Evolutionary conservation across 2,329 filamentous ascomycete genomes (phyloP).

Genomic region (Hypoxylon sp.): DNA sequence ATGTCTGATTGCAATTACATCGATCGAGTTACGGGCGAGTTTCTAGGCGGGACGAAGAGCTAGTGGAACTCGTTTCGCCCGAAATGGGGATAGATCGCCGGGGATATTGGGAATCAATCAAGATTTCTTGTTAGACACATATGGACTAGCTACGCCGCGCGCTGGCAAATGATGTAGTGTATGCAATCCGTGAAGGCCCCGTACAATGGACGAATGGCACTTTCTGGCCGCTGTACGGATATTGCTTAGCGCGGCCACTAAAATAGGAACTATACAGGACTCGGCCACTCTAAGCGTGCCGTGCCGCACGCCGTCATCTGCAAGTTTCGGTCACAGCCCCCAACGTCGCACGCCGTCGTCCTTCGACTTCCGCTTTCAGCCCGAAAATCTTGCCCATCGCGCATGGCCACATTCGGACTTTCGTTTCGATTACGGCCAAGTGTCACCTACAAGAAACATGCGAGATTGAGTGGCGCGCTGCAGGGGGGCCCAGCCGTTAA

Average conservation of each 20-base stretch:
- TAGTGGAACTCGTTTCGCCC: not conserved
- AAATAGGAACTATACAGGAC: not conserved
- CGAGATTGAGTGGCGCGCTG: conserved; percentile 21
- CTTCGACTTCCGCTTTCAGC: conserved; percentile 11
- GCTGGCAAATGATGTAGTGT: conserved; percentile 1
- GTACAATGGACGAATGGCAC: conserved; percentile 10
- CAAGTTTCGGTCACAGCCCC: conserved; percentile 8
- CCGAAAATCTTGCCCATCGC: not conserved
- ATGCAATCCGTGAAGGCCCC: not conserved
- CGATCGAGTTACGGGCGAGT: not conserved
- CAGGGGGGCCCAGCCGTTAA: conserved; percentile 4
- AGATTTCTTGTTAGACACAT: conserved; percentile 7
- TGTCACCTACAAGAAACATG: conserved; percentile 26
- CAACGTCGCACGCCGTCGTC: conserved; percentile 11
- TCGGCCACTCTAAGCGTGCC: not conserved
- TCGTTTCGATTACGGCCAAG: conserved; percentile 4
- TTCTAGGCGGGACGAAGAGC: not conserved
- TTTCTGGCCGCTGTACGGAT: conserved; percentile 1
- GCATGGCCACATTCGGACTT: conserved; percentile 9
- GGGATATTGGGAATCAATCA: conserved; percentile 7
- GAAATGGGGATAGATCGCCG: not conserved
- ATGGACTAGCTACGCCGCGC: conserved; percentile 5
- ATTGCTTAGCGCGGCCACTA: not conserved
- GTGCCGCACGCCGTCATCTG: conserved; percentile 18
- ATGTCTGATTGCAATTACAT: conserved; percentile 3